phyloP scores from a whole-genome alignment of 2,329 filamentous ascomycete genomes.

The Epichloe uncinata region DNA sequence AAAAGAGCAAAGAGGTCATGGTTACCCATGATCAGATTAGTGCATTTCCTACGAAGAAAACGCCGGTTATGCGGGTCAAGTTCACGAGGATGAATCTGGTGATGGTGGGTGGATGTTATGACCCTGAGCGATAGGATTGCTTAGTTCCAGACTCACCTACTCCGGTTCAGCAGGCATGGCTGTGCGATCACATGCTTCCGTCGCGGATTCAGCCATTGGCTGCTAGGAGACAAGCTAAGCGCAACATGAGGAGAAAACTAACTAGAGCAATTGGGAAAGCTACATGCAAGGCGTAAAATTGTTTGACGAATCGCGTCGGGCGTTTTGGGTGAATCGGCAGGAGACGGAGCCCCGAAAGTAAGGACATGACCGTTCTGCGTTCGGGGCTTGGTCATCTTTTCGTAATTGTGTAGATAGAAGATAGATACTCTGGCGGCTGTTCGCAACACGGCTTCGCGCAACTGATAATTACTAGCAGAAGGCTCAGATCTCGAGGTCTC shows the following conservation, averaged over 20 bases:
- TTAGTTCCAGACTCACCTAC: conserved; percentile 3
- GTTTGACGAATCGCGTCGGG: background rate
- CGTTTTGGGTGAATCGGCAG: background rate
- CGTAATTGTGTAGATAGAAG: background rate
- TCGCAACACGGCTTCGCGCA: background rate
- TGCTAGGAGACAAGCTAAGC: conserved; percentile 4
- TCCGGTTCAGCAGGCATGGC: background rate
- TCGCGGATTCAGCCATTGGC: conserved; percentile 2
- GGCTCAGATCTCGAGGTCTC: background rate
- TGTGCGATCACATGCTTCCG: conserved; percentile 2
- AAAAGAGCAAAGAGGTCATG: conserved; percentile 80
- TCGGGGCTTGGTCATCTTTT: background rate
- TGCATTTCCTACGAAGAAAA: conserved; percentile 92
- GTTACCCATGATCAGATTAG: conserved; percentile 89
- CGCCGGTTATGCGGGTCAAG: conserved; percentile 80
- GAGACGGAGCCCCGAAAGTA: background rate
- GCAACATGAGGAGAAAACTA: conserved; percentile 2
- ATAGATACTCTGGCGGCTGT: background rate
- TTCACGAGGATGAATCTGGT: conserved; percentile 95
- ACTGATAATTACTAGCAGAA: background rate
- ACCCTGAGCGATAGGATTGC: conserved; percentile 32
- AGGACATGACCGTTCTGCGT: background rate
- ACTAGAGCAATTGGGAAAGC: background rate
- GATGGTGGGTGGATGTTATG: conserved; percentile 64
- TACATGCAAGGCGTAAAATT: conserved; percentile 1